Conservation (phyloP, 2,329 filamentous ascomycete genomes). For the Xylariomycetidae sp. region DNA sequence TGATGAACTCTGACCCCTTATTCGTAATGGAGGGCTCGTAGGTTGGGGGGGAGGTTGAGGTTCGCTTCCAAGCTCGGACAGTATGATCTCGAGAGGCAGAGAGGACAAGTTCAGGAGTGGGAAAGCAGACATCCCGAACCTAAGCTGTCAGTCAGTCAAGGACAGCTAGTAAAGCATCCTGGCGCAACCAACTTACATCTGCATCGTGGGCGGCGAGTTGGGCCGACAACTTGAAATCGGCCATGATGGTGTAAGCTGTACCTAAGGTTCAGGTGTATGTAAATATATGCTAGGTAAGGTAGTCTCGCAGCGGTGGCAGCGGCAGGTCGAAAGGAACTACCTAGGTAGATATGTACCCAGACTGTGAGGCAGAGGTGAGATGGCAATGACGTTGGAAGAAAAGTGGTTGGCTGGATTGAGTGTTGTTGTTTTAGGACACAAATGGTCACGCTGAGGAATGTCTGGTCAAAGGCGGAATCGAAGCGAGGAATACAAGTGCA, state of each 20-base stretch:
- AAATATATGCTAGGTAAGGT: too few relatives aligned
- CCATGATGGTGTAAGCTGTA: constrained; percentile 53
- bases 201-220: constrained; percentile 85
- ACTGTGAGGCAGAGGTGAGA: too few relatives aligned
- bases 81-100: constrained; percentile 91
- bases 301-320: too few relatives aligned
- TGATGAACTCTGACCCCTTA: constrained; percentile 82
- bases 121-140: constrained; percentile 85
- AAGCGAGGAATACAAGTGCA: too few relatives aligned
- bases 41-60: constrained; percentile 57
- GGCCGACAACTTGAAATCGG: constrained; percentile 89
- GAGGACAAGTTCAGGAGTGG: constrained; percentile 64
- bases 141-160: constrained; percentile 32
- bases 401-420: too few relatives aligned
- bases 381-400: too few relatives aligned
- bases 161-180: neutral
- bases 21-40: constrained; percentile 77
- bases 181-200: constrained; percentile 82
- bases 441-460: too few relatives aligned
- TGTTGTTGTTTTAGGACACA: too few relatives aligned
- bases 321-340: too few relatives aligned
- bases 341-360: too few relatives aligned
- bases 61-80: constrained; percentile 78
- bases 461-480: too few relatives aligned
- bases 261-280: too few relatives aligned